These are phyloP conservation scores for Flaveria floridana DNA, from an alignment of 140 eudicot genomes.

Conservation along the genomic window DNA sequence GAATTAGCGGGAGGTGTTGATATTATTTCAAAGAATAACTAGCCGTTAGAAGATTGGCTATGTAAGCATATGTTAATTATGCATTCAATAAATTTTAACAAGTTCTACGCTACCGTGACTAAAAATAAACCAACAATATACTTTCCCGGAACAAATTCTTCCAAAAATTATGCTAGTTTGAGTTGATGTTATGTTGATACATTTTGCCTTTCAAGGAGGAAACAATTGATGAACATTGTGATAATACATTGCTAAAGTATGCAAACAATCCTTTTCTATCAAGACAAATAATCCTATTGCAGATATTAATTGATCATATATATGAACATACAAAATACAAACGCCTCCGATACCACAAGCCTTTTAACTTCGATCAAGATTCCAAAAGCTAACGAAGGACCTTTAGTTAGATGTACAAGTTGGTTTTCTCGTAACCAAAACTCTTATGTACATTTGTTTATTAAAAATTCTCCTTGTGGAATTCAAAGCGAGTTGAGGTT, in stretches of 20 bases:
- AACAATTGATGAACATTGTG: constrained; percentile 1
- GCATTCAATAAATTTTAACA: too few relatives aligned
- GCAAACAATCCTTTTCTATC: constrained; percentile 16
- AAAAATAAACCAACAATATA: too few relatives aligned
- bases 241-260: constrained; percentile 13
- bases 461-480: constrained; percentile 92
- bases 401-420: constrained; percentile 22
- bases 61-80: too few relatives aligned
- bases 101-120: too few relatives aligned
- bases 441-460: constrained; percentile 6
- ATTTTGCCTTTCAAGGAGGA: constrained; percentile 1
- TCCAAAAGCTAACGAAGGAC: constrained; percentile 21
- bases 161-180: too few relatives aligned
- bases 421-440: constrained; percentile 21
- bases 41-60: too few relatives aligned
- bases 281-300: constrained; percentile 19
- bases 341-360: constrained; percentile 24
- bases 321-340: constrained; percentile 6
- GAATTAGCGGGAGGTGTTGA: too few relatives aligned
- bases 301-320: background rate
- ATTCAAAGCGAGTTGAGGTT: constrained; percentile 70
- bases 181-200: background rate
- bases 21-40: too few relatives aligned
- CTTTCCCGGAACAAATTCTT: too few relatives aligned
- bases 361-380: constrained; percentile 31